Percentiles rank a stretch among this genome's conserved stretches.
Conservation (phyloP, 2,329 filamentous ascomycete genomes). For the Aspergillus sp. region DNA sequence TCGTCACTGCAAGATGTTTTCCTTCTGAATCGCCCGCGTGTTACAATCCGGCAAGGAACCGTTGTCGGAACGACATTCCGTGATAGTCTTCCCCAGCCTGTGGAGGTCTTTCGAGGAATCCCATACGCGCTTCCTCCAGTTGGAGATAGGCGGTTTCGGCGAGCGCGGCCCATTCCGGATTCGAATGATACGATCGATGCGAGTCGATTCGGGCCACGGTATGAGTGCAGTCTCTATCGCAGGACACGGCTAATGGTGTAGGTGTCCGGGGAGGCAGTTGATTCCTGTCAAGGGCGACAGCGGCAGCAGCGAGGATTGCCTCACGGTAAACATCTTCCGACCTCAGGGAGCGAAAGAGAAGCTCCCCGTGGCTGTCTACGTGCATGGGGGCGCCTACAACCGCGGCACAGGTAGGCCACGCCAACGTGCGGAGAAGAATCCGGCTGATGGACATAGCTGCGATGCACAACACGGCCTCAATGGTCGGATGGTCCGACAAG, state of each 20-base stretch:
- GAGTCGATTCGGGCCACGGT: conserved; percentile 30
- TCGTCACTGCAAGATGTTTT: neutral
- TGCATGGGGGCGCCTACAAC: conserved; percentile 43
- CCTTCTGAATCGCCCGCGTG: conserved; percentile 8
- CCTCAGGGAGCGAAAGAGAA: conserved; percentile 24
- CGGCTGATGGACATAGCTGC: conserved; percentile 4
- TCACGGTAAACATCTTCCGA: conserved; percentile 43
- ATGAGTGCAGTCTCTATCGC: neutral
- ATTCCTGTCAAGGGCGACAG: conserved; percentile 47
- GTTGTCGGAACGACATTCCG: conserved; percentile 27
- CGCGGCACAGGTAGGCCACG: conserved; percentile 21
- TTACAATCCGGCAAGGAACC: conserved; percentile 27
- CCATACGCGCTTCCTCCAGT: conserved; percentile 50
- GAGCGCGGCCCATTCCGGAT: conserved; percentile 28
- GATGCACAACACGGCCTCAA: conserved; percentile 59
- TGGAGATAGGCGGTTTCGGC: conserved; percentile 48
- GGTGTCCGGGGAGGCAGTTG: conserved; percentile 46
- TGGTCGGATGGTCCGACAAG: conserved; percentile 55
- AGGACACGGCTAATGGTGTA: neutral
- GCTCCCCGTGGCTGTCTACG: conserved; percentile 41
- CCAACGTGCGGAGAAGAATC: conserved; percentile 19
- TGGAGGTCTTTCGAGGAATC: conserved; percentile 48
- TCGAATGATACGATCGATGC: conserved; percentile 34
- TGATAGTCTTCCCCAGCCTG: conserved; percentile 21
- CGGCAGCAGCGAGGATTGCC: conserved; percentile 48